Percentiles rank a stretch among this genome's conserved stretches.
phyloP scores from a whole-genome alignment of 2,329 filamentous ascomycete species.

The Pyricularia sp. region DNA sequence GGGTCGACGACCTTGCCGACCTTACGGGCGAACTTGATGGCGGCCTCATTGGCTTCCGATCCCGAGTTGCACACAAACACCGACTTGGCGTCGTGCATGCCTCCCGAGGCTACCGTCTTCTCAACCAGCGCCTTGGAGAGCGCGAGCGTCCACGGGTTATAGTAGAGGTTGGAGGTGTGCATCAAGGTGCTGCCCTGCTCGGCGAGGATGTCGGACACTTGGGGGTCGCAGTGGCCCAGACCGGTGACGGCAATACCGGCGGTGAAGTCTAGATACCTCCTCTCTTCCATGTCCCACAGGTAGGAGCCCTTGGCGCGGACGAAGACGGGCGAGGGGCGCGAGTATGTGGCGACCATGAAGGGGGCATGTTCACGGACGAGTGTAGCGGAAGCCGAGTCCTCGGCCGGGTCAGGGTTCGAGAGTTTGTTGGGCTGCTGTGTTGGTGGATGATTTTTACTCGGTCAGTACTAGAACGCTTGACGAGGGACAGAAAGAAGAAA shows the following conservation, averaged over 20 bases:
- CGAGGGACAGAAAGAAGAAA: background rate
- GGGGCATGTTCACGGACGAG: slow-evolving; percentile 64
- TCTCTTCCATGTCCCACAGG: slow-evolving; percentile 80
- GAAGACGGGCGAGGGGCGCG: slow-evolving; percentile 81
- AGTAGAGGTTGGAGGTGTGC: slow-evolving; percentile 91
- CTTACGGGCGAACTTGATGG: slow-evolving; percentile 93
- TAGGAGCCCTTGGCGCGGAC: slow-evolving; percentile 77
- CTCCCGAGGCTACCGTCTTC: slow-evolving; percentile 64
- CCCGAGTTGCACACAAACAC: slow-evolving; percentile 96
- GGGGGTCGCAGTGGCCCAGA: slow-evolving; percentile 78
- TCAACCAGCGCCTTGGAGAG: slow-evolving; percentile 77
- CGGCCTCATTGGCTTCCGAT: slow-evolving; percentile 93
- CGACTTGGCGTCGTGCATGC: slow-evolving; percentile 65
- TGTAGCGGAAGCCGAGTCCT: slow-evolving; percentile 41
- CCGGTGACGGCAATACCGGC: slow-evolving; percentile 92
- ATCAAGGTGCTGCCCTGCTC: slow-evolving; percentile 57
- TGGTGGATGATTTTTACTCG: background rate
- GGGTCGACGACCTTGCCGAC: slow-evolving; percentile 65
- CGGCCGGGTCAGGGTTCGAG: slow-evolving; percentile 3
- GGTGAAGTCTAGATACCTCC: slow-evolving; percentile 87
- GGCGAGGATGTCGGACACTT: slow-evolving; percentile 59
- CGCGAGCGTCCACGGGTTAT: slow-evolving; percentile 88
- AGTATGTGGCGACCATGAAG: slow-evolving; percentile 94
- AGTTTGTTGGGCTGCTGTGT: slow-evolving; percentile 1
- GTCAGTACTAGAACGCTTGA: background rate